Base-by-base conservation (phyloP, 1,284 basidiomycete genomes). In the Leccinum fuscescens region DNA sequence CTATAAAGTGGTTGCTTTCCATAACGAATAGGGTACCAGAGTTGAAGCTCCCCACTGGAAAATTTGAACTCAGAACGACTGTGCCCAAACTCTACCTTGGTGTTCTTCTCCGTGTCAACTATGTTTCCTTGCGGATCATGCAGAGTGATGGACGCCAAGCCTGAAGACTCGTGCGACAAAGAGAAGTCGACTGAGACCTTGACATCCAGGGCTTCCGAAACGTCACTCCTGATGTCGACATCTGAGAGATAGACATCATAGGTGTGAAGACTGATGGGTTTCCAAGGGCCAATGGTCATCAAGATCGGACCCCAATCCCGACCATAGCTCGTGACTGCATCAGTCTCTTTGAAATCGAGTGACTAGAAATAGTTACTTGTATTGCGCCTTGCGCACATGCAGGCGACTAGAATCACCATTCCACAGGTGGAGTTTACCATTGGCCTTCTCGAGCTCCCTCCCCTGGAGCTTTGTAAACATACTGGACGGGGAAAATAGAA, bases 361-460 rank as follows among this genome's bases (percentile, higher is more conserved):
- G 17, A 60, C n/a, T 35, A 27, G 39, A 54, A 53, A 55, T 46
- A 70, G 80, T 66, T 72, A 92, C 82, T 90, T 90, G 78, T 94
- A 96, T 70, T 93, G 90, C 2, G 93, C 92, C 75, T 95, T 95
- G 55, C 94, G 85, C 49, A 94, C 89, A 70, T 95, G 91, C 24
- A 95, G 78, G 46, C 94, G 84, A 66, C 89, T 91, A 0, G 90
- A 87, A 71, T 94, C 92, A 5, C 94, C 94, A 69, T 96, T 96
- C 93, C 91, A 94, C 3, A 90, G 77, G 2, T 80, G 74, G 39
- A 83, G 71, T 69, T 87, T 89, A 6, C 79, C 81, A 60, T 88
- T 77, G 55, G 80, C 66, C 65, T 85, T 83, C 68, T 92, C 89
- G 3, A 89, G 74, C 58, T 82, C 83, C 64, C 86, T 82, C 49